phyloP scores from a whole-genome alignment of 176 grass and related monocot genomes.

The Canna indica region DNA sequence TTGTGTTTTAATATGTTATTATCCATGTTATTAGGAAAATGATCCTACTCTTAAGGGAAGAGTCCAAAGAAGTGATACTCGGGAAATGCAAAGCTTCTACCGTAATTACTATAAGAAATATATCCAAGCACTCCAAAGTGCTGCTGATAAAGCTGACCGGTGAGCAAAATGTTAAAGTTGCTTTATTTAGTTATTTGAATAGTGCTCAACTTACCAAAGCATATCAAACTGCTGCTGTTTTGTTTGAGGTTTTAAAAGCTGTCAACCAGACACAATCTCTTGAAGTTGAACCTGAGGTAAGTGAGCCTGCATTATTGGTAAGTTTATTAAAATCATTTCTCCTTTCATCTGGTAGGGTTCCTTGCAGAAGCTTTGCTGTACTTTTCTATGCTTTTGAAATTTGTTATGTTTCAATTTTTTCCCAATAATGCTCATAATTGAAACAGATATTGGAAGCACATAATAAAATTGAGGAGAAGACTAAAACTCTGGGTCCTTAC shows the following conservation, averaged over 20 bases:
- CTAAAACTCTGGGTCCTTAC: constrained; percentile 71
- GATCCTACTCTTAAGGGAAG: constrained; percentile 80
- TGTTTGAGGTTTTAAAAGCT: constrained; percentile 91
- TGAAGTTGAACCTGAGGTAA: constrained; percentile 72
- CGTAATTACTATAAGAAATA: constrained; percentile 79
- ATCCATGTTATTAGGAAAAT: constrained; percentile 39
- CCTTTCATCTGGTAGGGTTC: no score
- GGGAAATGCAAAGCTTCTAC: constrained; percentile 89
- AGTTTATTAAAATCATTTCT: not conserved
- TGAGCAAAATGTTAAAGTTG: constrained; percentile 3
- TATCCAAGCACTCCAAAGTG: constrained; percentile 77
- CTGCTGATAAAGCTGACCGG: constrained; percentile 76
- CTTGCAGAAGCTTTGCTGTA: no score
- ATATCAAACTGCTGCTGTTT: constrained; percentile 76
- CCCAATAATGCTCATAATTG: not conserved
- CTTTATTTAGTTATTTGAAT: not conserved
- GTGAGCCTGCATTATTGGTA: not conserved
- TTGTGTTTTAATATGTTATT: no score
- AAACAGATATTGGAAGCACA: constrained; percentile 70
- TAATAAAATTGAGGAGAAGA: constrained; percentile 83
- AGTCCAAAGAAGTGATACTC: constrained; percentile 70
- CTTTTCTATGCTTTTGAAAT: no score
- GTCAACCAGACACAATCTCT: constrained; percentile 69
- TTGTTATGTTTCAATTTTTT: no score
- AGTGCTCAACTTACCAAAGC: constrained; percentile 87